Percentiles rank a stretch among this genome's conserved stretches.
Conservation (phyloP, 1,139 yeast genomes). For the Yamadazyma oceani region DNA sequence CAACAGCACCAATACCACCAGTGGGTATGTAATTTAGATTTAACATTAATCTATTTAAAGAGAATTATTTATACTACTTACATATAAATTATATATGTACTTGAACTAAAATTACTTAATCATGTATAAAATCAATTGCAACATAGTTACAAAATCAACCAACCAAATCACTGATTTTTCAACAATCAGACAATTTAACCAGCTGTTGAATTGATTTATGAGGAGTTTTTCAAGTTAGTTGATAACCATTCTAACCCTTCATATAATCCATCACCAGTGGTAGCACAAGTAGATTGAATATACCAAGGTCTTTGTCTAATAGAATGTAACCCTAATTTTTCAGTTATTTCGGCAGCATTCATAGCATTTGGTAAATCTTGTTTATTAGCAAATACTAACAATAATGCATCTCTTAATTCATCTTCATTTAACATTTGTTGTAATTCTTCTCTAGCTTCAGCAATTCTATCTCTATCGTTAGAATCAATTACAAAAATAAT, state of each 20-base stretch:
- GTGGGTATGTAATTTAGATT: background rate
- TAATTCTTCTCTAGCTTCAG: constrained; percentile 45
- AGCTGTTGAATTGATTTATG: constrained; percentile 6
- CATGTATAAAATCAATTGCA: background rate
- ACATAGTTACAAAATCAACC: too few relatives aligned
- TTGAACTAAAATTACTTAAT: constrained; percentile 2
- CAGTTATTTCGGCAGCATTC: constrained; percentile 47
- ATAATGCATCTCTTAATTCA: constrained; percentile 43
- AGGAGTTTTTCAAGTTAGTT: constrained; percentile 32
- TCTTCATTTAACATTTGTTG: constrained; percentile 46
- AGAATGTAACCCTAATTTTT: constrained; percentile 42
- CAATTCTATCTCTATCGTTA: constrained; percentile 45
- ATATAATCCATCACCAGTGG: constrained; percentile 44
- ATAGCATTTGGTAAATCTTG: constrained; percentile 46
- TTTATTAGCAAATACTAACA: constrained; percentile 43
- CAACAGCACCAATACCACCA: too few relatives aligned
- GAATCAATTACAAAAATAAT: constrained; percentile 44
- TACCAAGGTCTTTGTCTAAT: constrained; percentile 47
- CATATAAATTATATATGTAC: constrained; percentile 3
- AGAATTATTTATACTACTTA: background rate
- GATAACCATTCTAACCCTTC: constrained; percentile 48
- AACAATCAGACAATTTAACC: too few relatives aligned
- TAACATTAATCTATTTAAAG: constrained; percentile 1
- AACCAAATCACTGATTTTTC: too few relatives aligned
- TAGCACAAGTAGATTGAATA: constrained; percentile 44